Conservation (phyloP, 225 moss, liverwort and hornwort genomes). For the Bryum argenteum region DNA sequence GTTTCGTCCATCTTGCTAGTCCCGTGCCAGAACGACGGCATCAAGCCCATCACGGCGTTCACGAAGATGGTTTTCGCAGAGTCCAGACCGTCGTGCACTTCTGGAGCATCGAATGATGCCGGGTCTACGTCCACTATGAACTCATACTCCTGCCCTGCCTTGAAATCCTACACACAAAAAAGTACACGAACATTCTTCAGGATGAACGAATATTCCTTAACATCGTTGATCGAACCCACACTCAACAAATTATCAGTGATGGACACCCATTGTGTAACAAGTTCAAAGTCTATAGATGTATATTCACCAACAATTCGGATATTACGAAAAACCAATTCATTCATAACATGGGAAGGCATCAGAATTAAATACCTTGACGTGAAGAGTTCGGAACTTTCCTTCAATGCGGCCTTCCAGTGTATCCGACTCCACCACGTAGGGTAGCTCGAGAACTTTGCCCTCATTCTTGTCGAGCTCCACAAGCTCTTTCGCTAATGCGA, state of each 20-base stretch:
- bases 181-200: neutral
- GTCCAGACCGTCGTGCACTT: constrained; percentile 47
- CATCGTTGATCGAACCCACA: too few relatives aligned
- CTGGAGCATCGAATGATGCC: constrained; percentile 59
- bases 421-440: constrained; percentile 69
- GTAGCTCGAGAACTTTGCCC: constrained; percentile 75
- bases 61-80: constrained; percentile 79
- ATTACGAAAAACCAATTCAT: too few relatives aligned
- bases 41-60: constrained; percentile 88
- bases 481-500: constrained; percentile 76
- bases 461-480: constrained; percentile 78
- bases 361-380: constrained; percentile 58
- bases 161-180: constrained; percentile 62
- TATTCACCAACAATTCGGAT: too few relatives aligned
- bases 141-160: constrained; percentile 63
- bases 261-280: too few relatives aligned
- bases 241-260: too few relatives aligned
- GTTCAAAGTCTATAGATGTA: too few relatives aligned
- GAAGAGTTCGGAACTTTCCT: constrained; percentile 70
- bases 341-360: too few relatives aligned
- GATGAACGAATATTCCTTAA: too few relatives aligned
- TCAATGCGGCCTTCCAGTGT: constrained; percentile 73
- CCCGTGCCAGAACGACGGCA: constrained; percentile 85
- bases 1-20: constrained; percentile 89
- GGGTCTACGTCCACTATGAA: constrained; percentile 84